Base-by-base conservation (phyloP, 225 moss, liverwort and hornwort species). In the Asterella californica region DNA sequence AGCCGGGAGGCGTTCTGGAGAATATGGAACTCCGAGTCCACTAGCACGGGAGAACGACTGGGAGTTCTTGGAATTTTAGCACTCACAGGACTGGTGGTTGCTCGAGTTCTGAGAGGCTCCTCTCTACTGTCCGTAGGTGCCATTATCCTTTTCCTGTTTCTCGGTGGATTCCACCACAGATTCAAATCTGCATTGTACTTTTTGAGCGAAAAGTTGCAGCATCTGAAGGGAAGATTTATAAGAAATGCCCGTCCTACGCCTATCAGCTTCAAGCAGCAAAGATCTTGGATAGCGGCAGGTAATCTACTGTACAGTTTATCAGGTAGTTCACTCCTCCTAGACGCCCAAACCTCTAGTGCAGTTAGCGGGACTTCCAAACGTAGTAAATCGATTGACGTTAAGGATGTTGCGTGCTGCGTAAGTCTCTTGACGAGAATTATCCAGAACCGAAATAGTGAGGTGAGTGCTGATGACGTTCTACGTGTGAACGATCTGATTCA, bases 381-480 rank as follows among this genome's bases (percentile, higher is more conserved):
- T 81, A 67, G 46, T 64, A 21, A 17, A 42, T 70, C 63, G 47
- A 49, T n/a, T 45, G 45, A 38, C n/a, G 34, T 72, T 18, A 70
- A 53, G 53, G 72, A 70, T 52, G 62, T 82, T 2, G 36, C 70
- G 32, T 30, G 54, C n/a, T 76, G 48, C 46, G 50, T 85, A 4
- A 65, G 50, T 53, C 61, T 63, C 6, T 65, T 79, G 15, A 79
- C 30, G 48, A 79, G 65, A 46, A 79, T 85, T 38, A 71, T 65
- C 71, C 24, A 55, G 42, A 59, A 37, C 64, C 17, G 63, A 77
- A 62, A 63, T 24, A 64, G 18, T 15, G 64, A 71, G 75, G 37
- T 79, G 52, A 59, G 34, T 22, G 25, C 76, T 64, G 54, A 24
- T 18, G 63, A 66, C 75, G 8, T 49, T 30, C 46, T 71, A 2